phyloP scores from a whole-genome alignment of 1,284 basidiomycete genomes.

The Caloboletus firmus region DNA sequence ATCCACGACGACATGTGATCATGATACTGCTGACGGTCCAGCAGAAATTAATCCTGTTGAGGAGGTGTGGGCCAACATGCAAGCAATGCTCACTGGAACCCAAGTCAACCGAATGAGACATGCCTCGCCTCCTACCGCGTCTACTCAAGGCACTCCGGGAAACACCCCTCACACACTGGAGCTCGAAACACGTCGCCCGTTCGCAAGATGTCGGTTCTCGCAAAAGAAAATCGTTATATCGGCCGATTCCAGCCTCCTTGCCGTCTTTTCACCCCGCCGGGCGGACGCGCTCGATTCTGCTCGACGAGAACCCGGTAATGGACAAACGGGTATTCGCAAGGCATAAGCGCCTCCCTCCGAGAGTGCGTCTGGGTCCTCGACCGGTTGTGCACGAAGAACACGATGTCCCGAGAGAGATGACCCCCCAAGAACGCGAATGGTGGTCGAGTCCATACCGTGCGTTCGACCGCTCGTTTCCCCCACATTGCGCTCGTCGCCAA shows the following conservation, averaged over 20 bases:
- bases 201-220: slow-evolving; percentile 8
- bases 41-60: neutral
- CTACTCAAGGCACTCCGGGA: slow-evolving; percentile 47
- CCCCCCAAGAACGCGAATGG: slow-evolving; percentile 57
- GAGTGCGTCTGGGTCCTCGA: slow-evolving; percentile 33
- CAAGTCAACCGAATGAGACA: slow-evolving; percentile 24
- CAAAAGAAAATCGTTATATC: slow-evolving; percentile 39
- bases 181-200: slow-evolving; percentile 12
- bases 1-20: slow-evolving; percentile 23
- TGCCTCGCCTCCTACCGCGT: slow-evolving; percentile 69
- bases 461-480: slow-evolving; percentile 27
- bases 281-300: slow-evolving; percentile 55
- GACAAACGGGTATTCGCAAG: slow-evolving; percentile 45
- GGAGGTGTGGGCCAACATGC: too few relatives aligned
- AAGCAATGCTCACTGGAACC: too few relatives aligned
- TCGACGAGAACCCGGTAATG: slow-evolving; percentile 56
- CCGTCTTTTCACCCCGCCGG: slow-evolving; percentile 46
- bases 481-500: neutral
- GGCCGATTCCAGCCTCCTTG: slow-evolving; percentile 33
- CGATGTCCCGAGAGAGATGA: slow-evolving; percentile 57
- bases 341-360: slow-evolving; percentile 60
- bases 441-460: slow-evolving; percentile 74
- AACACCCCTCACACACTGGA: slow-evolving; percentile 16
- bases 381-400: slow-evolving; percentile 23
- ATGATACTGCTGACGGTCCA: neutral